Base-by-base conservation (phyloP, 2,329 filamentous ascomycete genomes). In the Ophiostoma perfectum region DNA sequence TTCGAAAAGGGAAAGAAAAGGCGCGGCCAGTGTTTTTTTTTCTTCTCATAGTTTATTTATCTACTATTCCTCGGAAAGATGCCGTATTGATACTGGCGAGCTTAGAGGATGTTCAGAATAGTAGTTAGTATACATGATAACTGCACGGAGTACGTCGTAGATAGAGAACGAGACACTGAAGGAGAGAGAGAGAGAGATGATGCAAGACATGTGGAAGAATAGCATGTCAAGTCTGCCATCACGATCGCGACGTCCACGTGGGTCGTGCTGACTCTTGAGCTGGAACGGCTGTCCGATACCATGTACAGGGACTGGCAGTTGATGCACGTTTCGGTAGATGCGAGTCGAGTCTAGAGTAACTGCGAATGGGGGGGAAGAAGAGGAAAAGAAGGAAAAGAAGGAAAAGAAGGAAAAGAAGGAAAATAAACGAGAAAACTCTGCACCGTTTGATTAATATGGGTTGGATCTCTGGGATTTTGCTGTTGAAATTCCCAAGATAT, bases 1-100 rank as follows among this genome's bases (percentile, higher is more conserved):
- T 41, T 66, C 55, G 12, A 69, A 69, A 69, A 18, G 65, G 68
- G 68, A 65, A 69, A 67, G 65, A 69, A 69, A 67, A 65, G 60
- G 65, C 68, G 68, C 68, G 42, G n/a, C 42, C 64, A 9, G n/a
- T 45, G 18, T 64, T n/a, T 14, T 44, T 38, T 66, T 44, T 36
- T 14, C 38, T 42, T 41, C 8, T 44, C 6, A 12, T 47, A 16
- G 18, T 27, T 12, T 14, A 27, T 9, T 16, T 45, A n/a, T 27
- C 27, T 41, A 38, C 18, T 44, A n/a, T 38, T 52, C 45, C 41
- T 42, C 49, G 67, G 52, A 58, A 38, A 8, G 52, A 58, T 58
- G 52, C 52, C 52, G 27, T 58, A 58, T 58, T 45, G 42, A 45
- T 9, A 8, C 9, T 45, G 9, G 9, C 42, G 27, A 27, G 27